A percentile compares a stretch with the other conserved stretches of the same genome.
Conservation (phyloP, 1,139 yeast species). For the Debaryomycetaceae sp. region DNA sequence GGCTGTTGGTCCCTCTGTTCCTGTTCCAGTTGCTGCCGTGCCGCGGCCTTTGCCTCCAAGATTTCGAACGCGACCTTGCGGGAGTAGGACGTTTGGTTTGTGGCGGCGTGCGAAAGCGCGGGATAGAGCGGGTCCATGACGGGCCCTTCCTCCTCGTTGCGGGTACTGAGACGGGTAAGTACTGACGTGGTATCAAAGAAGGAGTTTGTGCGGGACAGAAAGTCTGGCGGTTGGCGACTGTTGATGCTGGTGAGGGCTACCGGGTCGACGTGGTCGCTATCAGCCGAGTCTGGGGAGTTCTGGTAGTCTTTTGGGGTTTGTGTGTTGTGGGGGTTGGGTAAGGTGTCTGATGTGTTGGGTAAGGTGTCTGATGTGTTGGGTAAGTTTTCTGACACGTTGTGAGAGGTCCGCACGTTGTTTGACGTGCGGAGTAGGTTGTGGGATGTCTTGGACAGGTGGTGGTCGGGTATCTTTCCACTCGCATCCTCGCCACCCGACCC, state of each 20-base stretch:
- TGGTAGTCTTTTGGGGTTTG: too few relatives aligned
- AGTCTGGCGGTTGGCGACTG: neutral
- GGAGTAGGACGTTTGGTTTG: constrained; percentile 26
- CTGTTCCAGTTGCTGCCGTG: constrained; percentile 1
- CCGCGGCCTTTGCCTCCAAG: constrained; percentile 6
- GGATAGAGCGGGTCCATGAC: constrained; percentile 31
- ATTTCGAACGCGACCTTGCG: constrained; percentile 16
- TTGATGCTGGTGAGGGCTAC: neutral
- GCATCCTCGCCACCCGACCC: neutral
- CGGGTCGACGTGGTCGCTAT: too few relatives aligned
- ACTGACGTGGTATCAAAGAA: too few relatives aligned
- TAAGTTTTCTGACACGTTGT: too few relatives aligned
- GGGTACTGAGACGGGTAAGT: constrained; percentile 6
- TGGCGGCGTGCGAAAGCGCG: constrained; percentile 22
- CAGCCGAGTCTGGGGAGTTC: too few relatives aligned
- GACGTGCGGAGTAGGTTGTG: too few relatives aligned
- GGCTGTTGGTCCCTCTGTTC: constrained; percentile 4
- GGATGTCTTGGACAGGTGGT: too few relatives aligned
- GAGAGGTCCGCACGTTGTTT: too few relatives aligned
- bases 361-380: too few relatives aligned
- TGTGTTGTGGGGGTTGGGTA: too few relatives aligned
- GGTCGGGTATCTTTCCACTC: too few relatives aligned
- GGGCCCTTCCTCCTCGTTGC: constrained; percentile 15
- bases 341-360: too few relatives aligned
- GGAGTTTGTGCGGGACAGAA: constrained; percentile 9